Percentiles rank a stretch among this genome's conserved stretches.
Conservation (phyloP, 768 basidiomycete genomes). For the Tremella yokohamensis region DNA sequence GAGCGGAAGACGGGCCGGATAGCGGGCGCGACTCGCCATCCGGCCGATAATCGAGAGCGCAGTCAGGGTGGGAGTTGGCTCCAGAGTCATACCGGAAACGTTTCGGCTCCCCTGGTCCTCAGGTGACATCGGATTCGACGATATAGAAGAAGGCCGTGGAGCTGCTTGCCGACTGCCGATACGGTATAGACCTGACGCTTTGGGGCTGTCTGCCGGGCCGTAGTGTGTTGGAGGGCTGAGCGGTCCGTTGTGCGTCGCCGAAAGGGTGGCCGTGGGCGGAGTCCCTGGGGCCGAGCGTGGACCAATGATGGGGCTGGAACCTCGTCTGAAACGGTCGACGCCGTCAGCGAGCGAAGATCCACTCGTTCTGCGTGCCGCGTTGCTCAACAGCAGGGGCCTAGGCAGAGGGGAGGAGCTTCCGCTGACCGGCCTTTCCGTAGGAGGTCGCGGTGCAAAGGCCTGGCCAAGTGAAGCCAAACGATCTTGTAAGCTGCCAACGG, state of each 20-base stretch:
- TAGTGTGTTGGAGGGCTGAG: constrained; percentile 14
- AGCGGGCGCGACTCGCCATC: constrained; percentile 6
- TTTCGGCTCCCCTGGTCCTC: constrained; percentile 2
- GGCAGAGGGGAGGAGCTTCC: neutral
- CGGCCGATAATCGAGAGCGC: neutral
- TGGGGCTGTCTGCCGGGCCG: neutral
- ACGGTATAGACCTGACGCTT: constrained; percentile 8
- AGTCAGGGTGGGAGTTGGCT: neutral
- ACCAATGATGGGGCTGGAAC: constrained; percentile 1
- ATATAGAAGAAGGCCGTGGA: neutral
- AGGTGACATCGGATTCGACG: neutral
- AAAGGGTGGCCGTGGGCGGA: neutral
- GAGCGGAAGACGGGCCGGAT: neutral
- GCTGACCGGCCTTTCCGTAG: neutral
- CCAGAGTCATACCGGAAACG: constrained; percentile 1
- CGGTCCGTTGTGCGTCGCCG: neutral
- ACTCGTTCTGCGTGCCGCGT: constrained; percentile 14
- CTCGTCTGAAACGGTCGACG: neutral
- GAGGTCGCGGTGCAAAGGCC: neutral
- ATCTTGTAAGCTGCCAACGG: constrained; percentile 2
- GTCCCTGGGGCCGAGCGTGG: constrained; percentile 1
- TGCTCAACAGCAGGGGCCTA: constrained; percentile 7
- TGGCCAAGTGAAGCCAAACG: constrained; percentile 1
- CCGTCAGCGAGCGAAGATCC: neutral
- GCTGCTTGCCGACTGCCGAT: constrained; percentile 8